Evolutionary conservation across 2,329 filamentous ascomycete genomes (phyloP), one percentile per base, ranked within the genome.

Genomic region (Whalleya microplaca): DNA sequence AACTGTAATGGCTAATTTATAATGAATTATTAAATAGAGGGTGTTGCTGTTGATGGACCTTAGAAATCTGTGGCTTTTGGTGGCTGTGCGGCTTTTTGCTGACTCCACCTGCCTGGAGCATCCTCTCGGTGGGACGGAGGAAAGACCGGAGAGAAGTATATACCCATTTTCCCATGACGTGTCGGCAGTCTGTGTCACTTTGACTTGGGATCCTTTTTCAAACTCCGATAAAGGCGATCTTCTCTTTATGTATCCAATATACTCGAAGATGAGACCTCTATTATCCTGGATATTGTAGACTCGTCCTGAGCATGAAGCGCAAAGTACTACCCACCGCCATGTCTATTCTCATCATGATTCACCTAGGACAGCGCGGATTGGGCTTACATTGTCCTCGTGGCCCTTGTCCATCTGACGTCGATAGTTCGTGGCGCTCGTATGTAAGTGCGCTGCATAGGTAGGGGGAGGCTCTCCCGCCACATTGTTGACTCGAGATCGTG

Each of bases 401-500:
- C 6, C 32, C 6, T 37, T 37, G 32, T 16, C 32, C 32, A 49
- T 50, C 23, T 55, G 23, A 53, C 56, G 45, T 55, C 56, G 53
- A 48, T 56, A 48, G 48, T 29, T 37, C 41, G 50, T 41, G 37
- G 18, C 23, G 41, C 41, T 44, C n/a, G n/a, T n/a, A n/a, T n/a
- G n/a, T n/a, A n/a, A n/a, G n/a, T n/a, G n/a, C n/a, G n/a, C n/a
- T 32, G 21, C 16, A 18, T 37, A 27, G 23, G 45, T 46, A 45
- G 46, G 42, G 29, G n/a, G 6, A 16, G 45, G n/a, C 27, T 45
- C 52, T 21, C 50, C 51, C 48, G 49, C 62, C 54, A 51, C 54
- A 48, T 52, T 56, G 53, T 53, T 64, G 64, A 66, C 62, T 66
- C 63, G 53, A 50, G 50, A 51, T 56, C 41, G 52, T 53, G 53